A percentile compares a stretch with the other conserved stretches of the same genome.
These are phyloP conservation scores for Ophiostoma fasciatum DNA, from an alignment of 2,329 filamentous ascomycete genomes.

Conservation along the genomic window DNA sequence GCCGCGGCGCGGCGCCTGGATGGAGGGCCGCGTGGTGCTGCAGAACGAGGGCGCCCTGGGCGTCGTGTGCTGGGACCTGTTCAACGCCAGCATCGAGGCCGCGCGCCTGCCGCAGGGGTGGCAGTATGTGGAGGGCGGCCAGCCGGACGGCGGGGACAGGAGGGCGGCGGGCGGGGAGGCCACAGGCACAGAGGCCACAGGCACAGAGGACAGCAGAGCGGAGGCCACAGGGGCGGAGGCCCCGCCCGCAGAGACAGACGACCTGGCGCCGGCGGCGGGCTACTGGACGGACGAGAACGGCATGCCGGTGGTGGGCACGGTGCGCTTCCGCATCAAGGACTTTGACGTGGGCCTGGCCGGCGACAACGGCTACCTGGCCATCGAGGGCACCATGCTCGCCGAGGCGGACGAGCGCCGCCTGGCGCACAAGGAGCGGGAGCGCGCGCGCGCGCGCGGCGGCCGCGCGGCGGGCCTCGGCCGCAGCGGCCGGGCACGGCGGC, in stretches of 20 bases:
- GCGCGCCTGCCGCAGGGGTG: slow-evolving; percentile 61
- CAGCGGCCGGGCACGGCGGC: slow-evolving; percentile 16
- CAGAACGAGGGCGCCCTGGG: slow-evolving; percentile 84
- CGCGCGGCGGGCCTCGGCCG: slow-evolving; percentile 17
- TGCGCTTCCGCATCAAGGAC: slow-evolving; percentile 69
- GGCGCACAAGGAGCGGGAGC: slow-evolving; percentile 36
- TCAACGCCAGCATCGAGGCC: slow-evolving; percentile 76
- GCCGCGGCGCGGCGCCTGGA: slow-evolving; percentile 54
- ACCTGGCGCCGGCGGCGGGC: slow-evolving; percentile 36
- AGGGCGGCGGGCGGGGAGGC: slow-evolving; percentile 14
- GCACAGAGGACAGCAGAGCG: no score
- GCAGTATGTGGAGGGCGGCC: slow-evolving; percentile 54
- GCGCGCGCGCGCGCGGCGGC: slow-evolving; percentile 22
- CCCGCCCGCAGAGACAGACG: not conserved
- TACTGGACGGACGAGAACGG: slow-evolving; percentile 65
- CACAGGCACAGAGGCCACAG: not conserved
- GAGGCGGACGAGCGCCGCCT: slow-evolving; percentile 50
- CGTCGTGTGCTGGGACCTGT: slow-evolving; percentile 77
- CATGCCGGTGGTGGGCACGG: slow-evolving; percentile 50
- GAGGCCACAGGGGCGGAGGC: not conserved
- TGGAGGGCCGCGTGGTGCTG: slow-evolving; percentile 72
- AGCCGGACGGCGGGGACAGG: slow-evolving; percentile 5
- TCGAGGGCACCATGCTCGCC: slow-evolving; percentile 75
- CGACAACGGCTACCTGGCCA: slow-evolving; percentile 64
- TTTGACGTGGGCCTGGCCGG: slow-evolving; percentile 67